Base-by-base conservation (phyloP, 495 filamentous ascomycete species). In the Letharia columbiana region DNA sequence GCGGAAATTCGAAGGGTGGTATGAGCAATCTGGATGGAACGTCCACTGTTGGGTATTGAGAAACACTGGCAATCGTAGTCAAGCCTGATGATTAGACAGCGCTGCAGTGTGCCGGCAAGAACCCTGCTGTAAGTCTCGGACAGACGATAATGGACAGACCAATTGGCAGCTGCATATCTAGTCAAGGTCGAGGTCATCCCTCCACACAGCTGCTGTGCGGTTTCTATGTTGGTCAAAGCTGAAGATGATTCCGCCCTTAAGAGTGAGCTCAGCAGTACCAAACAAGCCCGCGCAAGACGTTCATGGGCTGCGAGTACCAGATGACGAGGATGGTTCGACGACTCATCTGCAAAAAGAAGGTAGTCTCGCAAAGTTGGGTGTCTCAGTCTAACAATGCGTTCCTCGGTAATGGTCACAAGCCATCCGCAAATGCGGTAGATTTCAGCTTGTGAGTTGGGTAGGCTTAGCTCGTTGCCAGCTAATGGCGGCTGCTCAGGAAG, bases 41-140 rank as follows among this genome's bases (percentile, higher is more conserved):
- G 60, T 41, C 42, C 18, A 62, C 41, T 42, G 6, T 15, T 31
- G 15, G 60, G 41, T n/a, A 62, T 44, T 12, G 60, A 62, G 28
- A 62, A 47, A 31, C 15, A 28, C 28, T 33, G 15, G 40, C 60
- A 62, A 42, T 31, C 39, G 23, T 28, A 15, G 42, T 47, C 60
- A 11, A 62, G 41, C 23, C 40, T 47, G 17, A 44, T 4, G 18
- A 47, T 17, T 33, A 62, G 10, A 23, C 9, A 42, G 18, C 28
- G 39, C 60, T 40, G 60, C 20, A 62, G 60, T 47, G 40, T 62
- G 39, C 60, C 60, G 28, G 60, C 39, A 31, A 62, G 60, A 4
- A 9, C 17, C 7, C 17, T 62, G 41, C 39, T 44, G 42, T 47
- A 31, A 17, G 18, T 62, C 42, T 62, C 60, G 5, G 39, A 37